A percentile compares a stretch with the other conserved stretches of the same genome.
Evolutionary conservation across 116 monocot genomes (phyloP).

Genomic region (Papilionanthe hybrid): DNA sequence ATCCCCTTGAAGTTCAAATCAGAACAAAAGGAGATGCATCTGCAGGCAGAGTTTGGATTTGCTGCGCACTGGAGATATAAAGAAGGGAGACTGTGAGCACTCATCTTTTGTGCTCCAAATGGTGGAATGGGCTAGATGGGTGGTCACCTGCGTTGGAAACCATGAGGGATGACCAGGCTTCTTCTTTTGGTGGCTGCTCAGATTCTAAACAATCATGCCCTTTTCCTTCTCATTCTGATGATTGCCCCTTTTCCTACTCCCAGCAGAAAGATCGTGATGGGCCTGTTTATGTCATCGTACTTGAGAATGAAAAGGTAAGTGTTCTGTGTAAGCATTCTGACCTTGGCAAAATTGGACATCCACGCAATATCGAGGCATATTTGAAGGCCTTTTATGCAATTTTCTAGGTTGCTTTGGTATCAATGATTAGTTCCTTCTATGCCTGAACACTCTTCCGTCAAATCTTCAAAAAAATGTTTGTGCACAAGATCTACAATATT

Average conservation of each 20-base stretch:
- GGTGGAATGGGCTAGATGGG: constrained; percentile 97
- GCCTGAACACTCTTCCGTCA: not conserved
- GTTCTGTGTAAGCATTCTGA: not conserved
- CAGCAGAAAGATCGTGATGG: constrained; percentile 31
- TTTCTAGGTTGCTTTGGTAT: not conserved
- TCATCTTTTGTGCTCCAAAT: constrained; percentile 73
- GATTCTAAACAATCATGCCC: constrained; percentile 15
- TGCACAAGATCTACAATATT: no score
- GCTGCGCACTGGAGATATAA: constrained; percentile 98
- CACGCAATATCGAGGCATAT: no score
- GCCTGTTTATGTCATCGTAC: constrained; percentile 64
- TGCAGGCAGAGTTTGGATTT: constrained; percentile 84
- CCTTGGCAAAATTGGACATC: no score
- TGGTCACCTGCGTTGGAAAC: constrained; percentile 31
- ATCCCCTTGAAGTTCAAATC: constrained; percentile 86
- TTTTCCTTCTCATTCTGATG: constrained; percentile 23
- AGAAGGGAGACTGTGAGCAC: constrained; percentile 70
- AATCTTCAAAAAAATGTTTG: no score
- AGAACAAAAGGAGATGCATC: constrained; percentile 88
- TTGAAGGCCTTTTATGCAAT: not conserved
- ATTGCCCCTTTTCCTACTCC: constrained; percentile 25
- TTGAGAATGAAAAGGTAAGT: constrained; percentile 93
- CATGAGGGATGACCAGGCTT: constrained; percentile 8
- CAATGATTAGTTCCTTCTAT: not conserved
- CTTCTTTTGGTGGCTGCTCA: constrained; percentile 7